A percentile compares a stretch with the other conserved stretches of the same genome.
Conservation (phyloP, 345 rosid genomes). For the Dimocarpus longan region DNA sequence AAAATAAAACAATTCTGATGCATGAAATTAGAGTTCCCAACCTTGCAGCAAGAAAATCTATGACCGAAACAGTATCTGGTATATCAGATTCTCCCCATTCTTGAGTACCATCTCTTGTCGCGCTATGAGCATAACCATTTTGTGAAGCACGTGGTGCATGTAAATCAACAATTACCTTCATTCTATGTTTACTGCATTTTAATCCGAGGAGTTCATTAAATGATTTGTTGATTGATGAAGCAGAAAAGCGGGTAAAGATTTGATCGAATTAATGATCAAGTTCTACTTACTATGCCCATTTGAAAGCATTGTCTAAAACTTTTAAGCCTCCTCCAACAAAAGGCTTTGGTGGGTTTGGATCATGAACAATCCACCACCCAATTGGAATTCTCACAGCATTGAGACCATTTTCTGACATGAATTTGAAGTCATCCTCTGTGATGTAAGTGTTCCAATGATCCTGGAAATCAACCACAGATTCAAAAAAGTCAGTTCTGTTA, state of each 20-base stretch:
- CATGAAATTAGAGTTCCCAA: not conserved
- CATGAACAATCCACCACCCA: constrained; percentile 45
- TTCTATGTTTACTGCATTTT: constrained; percentile 28
- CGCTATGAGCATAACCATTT: constrained; percentile 43
- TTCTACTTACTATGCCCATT: constrained; percentile 35
- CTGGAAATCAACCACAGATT: constrained; percentile 12
- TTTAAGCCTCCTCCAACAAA: constrained; percentile 35
- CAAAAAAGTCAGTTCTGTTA: not conserved
- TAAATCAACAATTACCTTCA: constrained; percentile 40
- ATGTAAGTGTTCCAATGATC: constrained; percentile 41
- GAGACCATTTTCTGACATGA: constrained; percentile 37
- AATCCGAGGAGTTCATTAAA: not conserved
- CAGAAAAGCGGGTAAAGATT: not conserved
- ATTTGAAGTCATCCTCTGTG: constrained; percentile 36
- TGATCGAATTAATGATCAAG: not conserved
- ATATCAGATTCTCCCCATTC: constrained; percentile 46
- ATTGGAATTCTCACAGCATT: constrained; percentile 44
- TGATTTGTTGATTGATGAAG: not conserved
- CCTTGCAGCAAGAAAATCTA: constrained; percentile 41
- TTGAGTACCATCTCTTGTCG: constrained; percentile 40
- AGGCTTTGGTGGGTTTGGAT: constrained; percentile 41
- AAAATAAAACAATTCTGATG: not conserved
- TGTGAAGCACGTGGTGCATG: constrained; percentile 38
- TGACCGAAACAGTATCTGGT: constrained; percentile 34
- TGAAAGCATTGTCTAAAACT: constrained; percentile 41